Conservation (phyloP, 2,329 filamentous ascomycete species). For the Neopestalotiopsis rosae region DNA sequence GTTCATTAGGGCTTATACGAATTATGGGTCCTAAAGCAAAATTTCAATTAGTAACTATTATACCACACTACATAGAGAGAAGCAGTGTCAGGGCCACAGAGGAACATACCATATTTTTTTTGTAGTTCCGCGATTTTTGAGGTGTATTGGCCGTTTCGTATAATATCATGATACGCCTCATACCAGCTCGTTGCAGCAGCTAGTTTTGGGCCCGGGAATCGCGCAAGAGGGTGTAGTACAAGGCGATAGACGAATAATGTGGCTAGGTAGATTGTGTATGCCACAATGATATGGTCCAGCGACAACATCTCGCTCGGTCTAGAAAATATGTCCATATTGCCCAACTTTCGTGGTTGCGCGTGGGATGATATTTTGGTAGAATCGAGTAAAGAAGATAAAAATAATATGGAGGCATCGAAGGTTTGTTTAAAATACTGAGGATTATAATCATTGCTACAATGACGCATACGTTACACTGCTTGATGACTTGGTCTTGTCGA, state of each 20-base stretch:
- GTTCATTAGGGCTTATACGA: slow-evolving; percentile 12
- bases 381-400: no score
- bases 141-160: slow-evolving; percentile 21
- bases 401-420: no score
- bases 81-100: not conserved
- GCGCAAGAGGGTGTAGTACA: slow-evolving; percentile 18
- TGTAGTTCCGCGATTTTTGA: slow-evolving; percentile 24
- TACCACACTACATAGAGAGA: no score
- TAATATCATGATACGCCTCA: slow-evolving; percentile 25
- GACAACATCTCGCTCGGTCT: no score
- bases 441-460: no score
- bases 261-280: not conserved
- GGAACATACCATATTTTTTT: slow-evolving; percentile 21
- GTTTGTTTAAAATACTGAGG: no score
- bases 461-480: no score
- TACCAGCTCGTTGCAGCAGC: slow-evolving; percentile 23
- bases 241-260: not conserved
- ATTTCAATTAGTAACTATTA: not conserved
- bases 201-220: slow-evolving; percentile 25
- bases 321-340: no score
- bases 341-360: no score
- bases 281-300: no score
- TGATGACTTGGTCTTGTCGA: no score
- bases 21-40: not conserved
- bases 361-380: no score